These are phyloP conservation scores for Saksenaea oblongispora DNA, from an alignment of 371 early-diverging fungal genomes.

Conservation along the genomic window DNA sequence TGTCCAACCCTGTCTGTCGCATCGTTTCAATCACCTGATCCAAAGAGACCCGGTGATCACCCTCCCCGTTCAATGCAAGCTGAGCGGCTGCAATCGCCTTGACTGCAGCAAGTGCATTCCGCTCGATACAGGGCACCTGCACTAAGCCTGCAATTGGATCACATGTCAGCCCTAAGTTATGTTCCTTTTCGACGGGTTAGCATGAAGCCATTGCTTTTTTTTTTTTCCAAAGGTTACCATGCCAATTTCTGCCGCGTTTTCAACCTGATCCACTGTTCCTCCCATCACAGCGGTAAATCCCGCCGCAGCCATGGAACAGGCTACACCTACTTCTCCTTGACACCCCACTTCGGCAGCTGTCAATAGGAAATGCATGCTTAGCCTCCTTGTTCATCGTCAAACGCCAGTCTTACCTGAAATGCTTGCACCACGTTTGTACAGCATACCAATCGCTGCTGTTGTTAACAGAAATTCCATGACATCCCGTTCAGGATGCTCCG, in stretches of 20 bases:
- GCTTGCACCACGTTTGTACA: slow-evolving; percentile 93
- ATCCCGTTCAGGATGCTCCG: slow-evolving; percentile 84
- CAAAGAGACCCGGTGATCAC: slow-evolving; percentile 84
- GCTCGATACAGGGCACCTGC: slow-evolving; percentile 96
- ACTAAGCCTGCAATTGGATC: slow-evolving; percentile 94
- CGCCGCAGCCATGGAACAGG: slow-evolving; percentile 95
- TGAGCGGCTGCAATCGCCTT: slow-evolving; percentile 96
- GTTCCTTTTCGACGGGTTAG: slow-evolving; percentile 51
- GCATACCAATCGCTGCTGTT: slow-evolving; percentile 93
- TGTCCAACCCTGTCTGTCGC: slow-evolving; percentile 92
- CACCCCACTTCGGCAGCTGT: slow-evolving; percentile 95
- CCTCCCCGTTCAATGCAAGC: slow-evolving; percentile 91
- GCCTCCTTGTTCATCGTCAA: neutral
- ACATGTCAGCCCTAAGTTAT: slow-evolving; percentile 93
- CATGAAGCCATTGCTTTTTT: no score
- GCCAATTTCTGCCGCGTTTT: slow-evolving; percentile 96
- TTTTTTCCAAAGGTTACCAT: slow-evolving; percentile 68
- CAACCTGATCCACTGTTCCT: slow-evolving; percentile 86
- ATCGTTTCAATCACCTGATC: slow-evolving; percentile 97
- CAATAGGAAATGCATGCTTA: neutral
- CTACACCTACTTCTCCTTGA: slow-evolving; percentile 89
- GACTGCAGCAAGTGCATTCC: slow-evolving; percentile 93
- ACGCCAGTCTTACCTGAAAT: slow-evolving; percentile 55
- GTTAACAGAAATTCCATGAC: slow-evolving; percentile 92
- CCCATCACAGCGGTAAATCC: slow-evolving; percentile 96